Percentiles rank a stretch among this genome's conserved stretches.
phyloP scores from a whole-genome alignment of 805 yeast species.

The Suhomyces sp. region DNA sequence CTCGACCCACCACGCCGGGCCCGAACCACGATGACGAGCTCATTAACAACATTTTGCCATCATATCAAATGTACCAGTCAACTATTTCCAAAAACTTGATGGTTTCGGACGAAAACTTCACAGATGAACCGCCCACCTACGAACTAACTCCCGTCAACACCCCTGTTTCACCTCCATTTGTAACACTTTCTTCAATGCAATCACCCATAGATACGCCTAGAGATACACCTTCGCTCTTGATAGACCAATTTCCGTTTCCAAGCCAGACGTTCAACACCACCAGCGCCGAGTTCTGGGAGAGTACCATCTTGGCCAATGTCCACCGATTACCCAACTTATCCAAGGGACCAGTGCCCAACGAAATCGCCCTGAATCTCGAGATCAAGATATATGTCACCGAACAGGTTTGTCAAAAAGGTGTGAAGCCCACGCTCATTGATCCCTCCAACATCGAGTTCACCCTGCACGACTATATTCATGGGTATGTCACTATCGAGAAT shows the following conservation, averaged over 20 bases:
- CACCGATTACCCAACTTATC: conserved; percentile 37
- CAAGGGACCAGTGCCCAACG: conserved; percentile 12
- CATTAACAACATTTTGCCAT: conserved; percentile 39
- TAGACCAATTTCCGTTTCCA: conserved; percentile 17
- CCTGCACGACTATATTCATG: conserved; percentile 44
- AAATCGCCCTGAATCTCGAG: conserved; percentile 24
- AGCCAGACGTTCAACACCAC: conserved; percentile 18
- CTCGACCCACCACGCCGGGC: conserved; percentile 8
- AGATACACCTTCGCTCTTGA: background rate
- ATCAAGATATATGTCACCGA: conserved; percentile 36
- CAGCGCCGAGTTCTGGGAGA: conserved; percentile 29
- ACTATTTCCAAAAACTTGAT: conserved; percentile 38
- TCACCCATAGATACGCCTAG: conserved; percentile 7
- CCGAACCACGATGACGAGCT: conserved; percentile 22
- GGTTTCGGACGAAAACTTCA: conserved; percentile 37
- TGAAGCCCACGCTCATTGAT: conserved; percentile 32
- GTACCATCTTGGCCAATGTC: conserved; percentile 42
- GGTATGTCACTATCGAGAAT: conserved; percentile 39
- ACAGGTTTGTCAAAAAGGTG: conserved; percentile 39
- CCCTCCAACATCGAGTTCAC: conserved; percentile 31
- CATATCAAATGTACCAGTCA: conserved; percentile 44
- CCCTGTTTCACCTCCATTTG: conserved; percentile 5
- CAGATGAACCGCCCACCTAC: conserved; percentile 40
- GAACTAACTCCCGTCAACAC: conserved; percentile 13
- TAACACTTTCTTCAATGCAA: conserved; percentile 6